phyloP scores from a whole-genome alignment of 1,284 basidiomycete genomes.

The Mycocalia duriaeana region DNA sequence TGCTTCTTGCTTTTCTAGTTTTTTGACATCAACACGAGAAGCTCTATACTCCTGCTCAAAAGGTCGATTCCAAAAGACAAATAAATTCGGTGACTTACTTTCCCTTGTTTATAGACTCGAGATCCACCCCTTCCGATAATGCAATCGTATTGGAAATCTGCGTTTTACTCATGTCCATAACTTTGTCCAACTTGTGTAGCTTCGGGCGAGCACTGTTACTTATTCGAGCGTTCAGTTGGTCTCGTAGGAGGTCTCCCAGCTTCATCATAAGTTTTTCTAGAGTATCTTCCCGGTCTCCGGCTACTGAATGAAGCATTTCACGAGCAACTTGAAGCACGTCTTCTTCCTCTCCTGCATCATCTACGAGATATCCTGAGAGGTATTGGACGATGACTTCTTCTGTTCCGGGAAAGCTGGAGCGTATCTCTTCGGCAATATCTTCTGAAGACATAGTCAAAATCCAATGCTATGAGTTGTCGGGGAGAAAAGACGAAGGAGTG shows the following conservation, averaged over 20 bases:
- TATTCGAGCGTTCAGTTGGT: constrained; percentile 53
- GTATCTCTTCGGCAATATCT: constrained; percentile 77
- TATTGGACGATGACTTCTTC: constrained; percentile 94
- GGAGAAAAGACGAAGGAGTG: no score
- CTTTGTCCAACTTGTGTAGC: constrained; percentile 82
- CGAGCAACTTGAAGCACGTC: constrained; percentile 79
- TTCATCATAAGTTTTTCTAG: constrained; percentile 64
- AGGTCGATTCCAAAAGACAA: constrained; percentile 1
- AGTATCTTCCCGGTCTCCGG: constrained; percentile 46
- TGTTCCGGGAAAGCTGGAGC: constrained; percentile 76
- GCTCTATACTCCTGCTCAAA: constrained; percentile 45
- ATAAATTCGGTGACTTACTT: constrained; percentile 56
- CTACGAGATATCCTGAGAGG: constrained; percentile 86
- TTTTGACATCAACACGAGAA: constrained; percentile 95
- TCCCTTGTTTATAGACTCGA: constrained; percentile 92
- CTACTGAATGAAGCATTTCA: constrained; percentile 73
- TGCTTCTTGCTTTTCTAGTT: constrained; percentile 97
- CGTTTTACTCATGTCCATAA: constrained; percentile 89
- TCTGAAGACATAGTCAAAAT: constrained; percentile 54
- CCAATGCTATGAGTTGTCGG: no score
- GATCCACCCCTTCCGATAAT: constrained; percentile 82
- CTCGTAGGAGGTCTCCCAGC: constrained; percentile 63
- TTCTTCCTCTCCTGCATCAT: constrained; percentile 90
- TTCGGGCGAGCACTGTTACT: constrained; percentile 56
- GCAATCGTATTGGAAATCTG: constrained; percentile 83